Conservation (phyloP, 2,329 filamentous ascomycete genomes). For the Akanthomyces dipterigenus region DNA sequence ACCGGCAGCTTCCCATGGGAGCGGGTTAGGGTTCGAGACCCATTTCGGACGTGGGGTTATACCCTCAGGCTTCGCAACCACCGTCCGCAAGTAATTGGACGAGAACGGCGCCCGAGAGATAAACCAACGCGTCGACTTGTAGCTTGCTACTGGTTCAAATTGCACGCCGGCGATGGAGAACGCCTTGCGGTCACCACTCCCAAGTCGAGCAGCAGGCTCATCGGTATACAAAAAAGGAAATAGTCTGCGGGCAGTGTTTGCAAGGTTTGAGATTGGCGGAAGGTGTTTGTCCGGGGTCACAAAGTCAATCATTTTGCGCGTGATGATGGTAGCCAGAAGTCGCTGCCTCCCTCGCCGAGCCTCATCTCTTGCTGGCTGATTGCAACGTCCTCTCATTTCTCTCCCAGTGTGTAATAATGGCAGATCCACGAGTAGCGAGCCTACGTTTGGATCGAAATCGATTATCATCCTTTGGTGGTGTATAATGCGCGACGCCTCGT, state of each 20-base stretch:
- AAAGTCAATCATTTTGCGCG: slow-evolving; percentile 42
- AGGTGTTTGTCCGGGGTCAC: slow-evolving; percentile 43
- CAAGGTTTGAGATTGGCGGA: slow-evolving; percentile 36
- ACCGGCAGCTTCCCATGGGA: slow-evolving; percentile 22
- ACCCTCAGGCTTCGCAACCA: neutral
- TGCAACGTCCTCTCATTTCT: neutral
- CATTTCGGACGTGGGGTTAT: neutral
- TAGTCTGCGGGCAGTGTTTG: slow-evolving; percentile 38
- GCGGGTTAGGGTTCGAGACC: neutral
- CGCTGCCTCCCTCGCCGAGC: slow-evolving; percentile 30
- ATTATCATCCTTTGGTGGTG: slow-evolving; percentile 37
- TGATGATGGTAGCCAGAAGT: slow-evolving; percentile 37
- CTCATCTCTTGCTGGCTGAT: slow-evolving; percentile 19
- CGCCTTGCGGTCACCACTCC: slow-evolving; percentile 25
- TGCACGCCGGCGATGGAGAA: slow-evolving; percentile 35
- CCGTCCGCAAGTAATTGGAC: slow-evolving; percentile 23
- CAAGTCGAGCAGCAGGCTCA: slow-evolving; percentile 8
- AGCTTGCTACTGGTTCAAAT: slow-evolving; percentile 27
- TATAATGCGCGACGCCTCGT: slow-evolving; percentile 50
- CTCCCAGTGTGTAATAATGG: slow-evolving; percentile 25
- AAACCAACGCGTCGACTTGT: slow-evolving; percentile 30
- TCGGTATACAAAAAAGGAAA: slow-evolving; percentile 37
- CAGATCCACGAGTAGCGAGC: slow-evolving; percentile 40
- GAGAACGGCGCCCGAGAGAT: slow-evolving; percentile 41
- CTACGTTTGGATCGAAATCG: slow-evolving; percentile 40